Evolutionary conservation across 2,329 filamentous ascomycete genomes (phyloP).

Genomic region (Cladosporium colombiae): DNA sequence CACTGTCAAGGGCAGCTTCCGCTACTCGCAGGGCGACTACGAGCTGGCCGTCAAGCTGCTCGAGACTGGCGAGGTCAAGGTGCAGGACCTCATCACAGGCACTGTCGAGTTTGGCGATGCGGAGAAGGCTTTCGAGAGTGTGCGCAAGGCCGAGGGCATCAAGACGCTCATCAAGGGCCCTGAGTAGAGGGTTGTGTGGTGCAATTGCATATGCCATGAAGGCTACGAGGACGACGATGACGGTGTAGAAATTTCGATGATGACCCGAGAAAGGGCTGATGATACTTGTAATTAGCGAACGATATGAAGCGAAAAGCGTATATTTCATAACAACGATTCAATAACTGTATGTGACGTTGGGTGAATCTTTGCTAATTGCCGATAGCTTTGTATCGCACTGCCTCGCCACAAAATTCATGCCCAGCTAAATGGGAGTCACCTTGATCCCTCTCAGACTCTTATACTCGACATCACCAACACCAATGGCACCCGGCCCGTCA

Average conservation of each 20-base stretch:
- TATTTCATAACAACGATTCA: neutral
- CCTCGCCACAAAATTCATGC: neutral
- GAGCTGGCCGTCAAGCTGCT: slow-evolving; percentile 78
- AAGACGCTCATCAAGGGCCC: slow-evolving; percentile 57
- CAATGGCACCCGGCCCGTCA: neutral
- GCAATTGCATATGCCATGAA: neutral
- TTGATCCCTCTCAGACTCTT: neutral
- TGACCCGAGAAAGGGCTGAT: neutral
- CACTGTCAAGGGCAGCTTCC: slow-evolving; percentile 82
- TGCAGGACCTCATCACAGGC: slow-evolving; percentile 77
- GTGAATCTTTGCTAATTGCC: no score
- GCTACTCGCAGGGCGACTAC: slow-evolving; percentile 88
- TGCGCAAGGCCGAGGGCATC: slow-evolving; percentile 79
- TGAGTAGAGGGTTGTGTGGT: neutral
- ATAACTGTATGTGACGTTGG: neutral
- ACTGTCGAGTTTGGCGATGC: slow-evolving; percentile 79
- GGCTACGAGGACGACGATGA: neutral
- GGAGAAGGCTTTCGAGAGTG: slow-evolving; percentile 82
- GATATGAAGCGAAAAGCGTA: neutral
- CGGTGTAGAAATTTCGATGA: neutral
- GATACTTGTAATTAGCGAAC: neutral
- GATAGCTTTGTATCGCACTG: no score
- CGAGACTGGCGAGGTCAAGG: slow-evolving; percentile 66
- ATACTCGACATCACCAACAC: neutral
- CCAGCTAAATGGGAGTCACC: neutral